Percentiles rank a stretch among this genome's conserved stretches.
Evolutionary conservation across 2,329 filamentous ascomycete species (phyloP).

Genomic region (Diaporthe ilicicola): DNA sequence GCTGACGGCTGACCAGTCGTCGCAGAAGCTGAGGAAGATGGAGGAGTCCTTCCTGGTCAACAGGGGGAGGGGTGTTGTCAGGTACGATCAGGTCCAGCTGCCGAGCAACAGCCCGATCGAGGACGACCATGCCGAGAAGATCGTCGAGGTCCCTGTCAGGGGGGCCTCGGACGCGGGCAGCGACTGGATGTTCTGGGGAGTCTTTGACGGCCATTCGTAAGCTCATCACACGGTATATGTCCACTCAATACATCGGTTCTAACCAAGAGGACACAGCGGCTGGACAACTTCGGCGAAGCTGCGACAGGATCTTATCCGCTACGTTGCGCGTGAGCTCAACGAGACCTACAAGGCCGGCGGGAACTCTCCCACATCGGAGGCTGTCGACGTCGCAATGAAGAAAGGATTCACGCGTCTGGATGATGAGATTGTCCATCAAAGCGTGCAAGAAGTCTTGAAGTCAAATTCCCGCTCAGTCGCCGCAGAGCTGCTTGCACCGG

Average conservation of each 20-base stretch:
- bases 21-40: slow-evolving; percentile 84
- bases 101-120: slow-evolving; percentile 98
- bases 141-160: slow-evolving; percentile 83
- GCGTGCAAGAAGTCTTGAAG: slow-evolving; percentile 89
- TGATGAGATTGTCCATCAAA: slow-evolving; percentile 93
- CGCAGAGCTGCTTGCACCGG: slow-evolving; percentile 90
- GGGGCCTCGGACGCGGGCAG: slow-evolving; percentile 61
- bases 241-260: not conserved
- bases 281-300: slow-evolving; percentile 99
- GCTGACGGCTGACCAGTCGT: slow-evolving; percentile 94
- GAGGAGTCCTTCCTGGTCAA: slow-evolving; percentile 94
- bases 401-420: slow-evolving; percentile 88
- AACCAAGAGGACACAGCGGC: slow-evolving; percentile 64
- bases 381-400: slow-evolving; percentile 92
- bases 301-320: slow-evolving; percentile 89
- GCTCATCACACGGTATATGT: slow-evolving; percentile 42
- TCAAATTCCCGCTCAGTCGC: slow-evolving; percentile 89
- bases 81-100: slow-evolving; percentile 94
- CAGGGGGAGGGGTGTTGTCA: slow-evolving; percentile 87
- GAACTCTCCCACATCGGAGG: slow-evolving; percentile 75
- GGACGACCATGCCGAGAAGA: slow-evolving; percentile 98
- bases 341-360: slow-evolving; percentile 82
- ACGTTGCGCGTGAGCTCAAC: slow-evolving; percentile 92
- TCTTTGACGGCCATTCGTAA: slow-evolving; percentile 96
- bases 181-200: slow-evolving; percentile 99